Conservation (phyloP, 495 filamentous ascomycete species). For the Neurospora sp. region DNA sequence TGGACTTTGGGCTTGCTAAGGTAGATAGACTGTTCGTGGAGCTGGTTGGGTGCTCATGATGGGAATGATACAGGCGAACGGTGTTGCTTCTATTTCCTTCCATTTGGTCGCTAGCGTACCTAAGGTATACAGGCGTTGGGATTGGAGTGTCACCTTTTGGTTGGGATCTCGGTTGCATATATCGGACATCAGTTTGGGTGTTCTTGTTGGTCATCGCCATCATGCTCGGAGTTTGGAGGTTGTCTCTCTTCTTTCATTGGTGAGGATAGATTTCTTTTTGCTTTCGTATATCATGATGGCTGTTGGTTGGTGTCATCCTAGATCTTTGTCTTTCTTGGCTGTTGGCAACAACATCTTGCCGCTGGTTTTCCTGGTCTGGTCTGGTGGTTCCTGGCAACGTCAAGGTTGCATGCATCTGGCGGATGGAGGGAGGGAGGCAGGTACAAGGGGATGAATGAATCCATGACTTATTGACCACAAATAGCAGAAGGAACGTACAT, state of each 20-base stretch:
- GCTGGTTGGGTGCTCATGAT: too few species aligned
- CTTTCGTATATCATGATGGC: neutral
- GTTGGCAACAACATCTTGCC: too few species aligned
- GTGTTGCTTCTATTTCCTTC: too few species aligned
- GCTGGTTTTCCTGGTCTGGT: too few species aligned
- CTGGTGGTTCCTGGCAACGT: too few species aligned
- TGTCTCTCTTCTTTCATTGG: neutral
- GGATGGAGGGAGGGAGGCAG: neutral
- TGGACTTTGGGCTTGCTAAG: too few species aligned
- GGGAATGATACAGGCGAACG: neutral
- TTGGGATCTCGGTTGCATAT: neutral
- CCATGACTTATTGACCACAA: neutral
- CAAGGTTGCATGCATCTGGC: neutral
- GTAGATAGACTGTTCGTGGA: too few species aligned
- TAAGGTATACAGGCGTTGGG: neutral
- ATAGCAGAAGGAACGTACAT: neutral
- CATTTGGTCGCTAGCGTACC: too few species aligned
- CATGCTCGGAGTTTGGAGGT: neutral
- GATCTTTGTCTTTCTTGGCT: neutral
- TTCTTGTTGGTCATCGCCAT: neutral
- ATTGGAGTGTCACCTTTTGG: neutral
- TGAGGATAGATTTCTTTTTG: neutral
- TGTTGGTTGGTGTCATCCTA: neutral
- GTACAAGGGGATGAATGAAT: neutral
- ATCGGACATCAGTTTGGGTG: neutral